Conservation (phyloP, 1,284 basidiomycete genomes). For the Ceratobasidium sp. region DNA sequence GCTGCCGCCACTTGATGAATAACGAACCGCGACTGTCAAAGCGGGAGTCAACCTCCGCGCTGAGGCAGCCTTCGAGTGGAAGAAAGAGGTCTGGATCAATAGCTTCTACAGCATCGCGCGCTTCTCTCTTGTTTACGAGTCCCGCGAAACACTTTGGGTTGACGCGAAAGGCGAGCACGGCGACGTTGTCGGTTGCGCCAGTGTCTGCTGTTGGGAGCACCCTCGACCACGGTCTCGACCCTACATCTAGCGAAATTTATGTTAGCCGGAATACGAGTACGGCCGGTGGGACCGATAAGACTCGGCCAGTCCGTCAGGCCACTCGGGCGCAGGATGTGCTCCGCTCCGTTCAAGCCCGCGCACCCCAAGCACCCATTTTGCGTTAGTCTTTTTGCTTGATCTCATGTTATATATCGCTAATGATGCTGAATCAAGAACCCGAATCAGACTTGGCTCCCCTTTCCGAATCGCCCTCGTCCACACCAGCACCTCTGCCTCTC, state of each 20-base stretch:
- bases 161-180: slow-evolving; percentile 38
- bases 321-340: slow-evolving; percentile 34
- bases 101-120: slow-evolving; percentile 20
- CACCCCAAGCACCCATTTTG: neutral
- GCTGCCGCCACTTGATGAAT: slow-evolving; percentile 33
- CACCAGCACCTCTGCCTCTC: neutral
- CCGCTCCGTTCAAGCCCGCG: slow-evolving; percentile 22
- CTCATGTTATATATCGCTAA: neutral
- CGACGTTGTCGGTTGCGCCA: slow-evolving; percentile 29
- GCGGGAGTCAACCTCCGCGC: slow-evolving; percentile 31
- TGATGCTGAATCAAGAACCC: neutral
- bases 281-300: neutral
- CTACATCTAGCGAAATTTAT: neutral
- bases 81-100: slow-evolving; percentile 20
- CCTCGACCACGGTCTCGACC: slow-evolving; percentile 20
- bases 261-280: neutral
- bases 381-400: neutral
- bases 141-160: slow-evolving; percentile 37
- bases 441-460: slow-evolving; percentile 29
- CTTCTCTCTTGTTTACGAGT: slow-evolving; percentile 25
- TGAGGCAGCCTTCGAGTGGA: slow-evolving; percentile 9
- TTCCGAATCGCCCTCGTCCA: slow-evolving; percentile 32
- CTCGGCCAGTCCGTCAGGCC: slow-evolving; percentile 29
- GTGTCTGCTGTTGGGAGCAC: slow-evolving; percentile 10
- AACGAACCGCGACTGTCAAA: slow-evolving; percentile 25